Base-by-base conservation (phyloP, 2,329 filamentous ascomycete species). In the Fusarium sp. region DNA sequence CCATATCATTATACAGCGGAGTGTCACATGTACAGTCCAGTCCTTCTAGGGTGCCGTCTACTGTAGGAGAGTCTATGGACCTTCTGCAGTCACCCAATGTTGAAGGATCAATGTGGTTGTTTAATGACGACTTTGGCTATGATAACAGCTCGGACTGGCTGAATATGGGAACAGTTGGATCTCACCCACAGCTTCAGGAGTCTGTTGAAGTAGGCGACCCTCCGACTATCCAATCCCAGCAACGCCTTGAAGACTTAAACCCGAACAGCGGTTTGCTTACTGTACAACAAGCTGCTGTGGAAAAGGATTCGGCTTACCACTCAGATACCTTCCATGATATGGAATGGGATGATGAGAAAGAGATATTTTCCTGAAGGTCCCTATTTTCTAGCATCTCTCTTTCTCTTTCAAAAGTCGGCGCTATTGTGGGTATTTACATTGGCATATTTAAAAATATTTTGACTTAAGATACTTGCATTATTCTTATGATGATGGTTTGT, bases 21-120 rank as follows among this genome's bases (percentile, higher is more conserved):
- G 5, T 30, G 13, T 63, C 58, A 4, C 57, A 63, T 29, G 55
- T 62, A 16, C 67, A 68, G 10, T 67, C 58, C 24, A 68, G 54
- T 45, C 45, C 58, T 20, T 70, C 67, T 10, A 62, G 61, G 41
- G 67, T 59, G 32, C 49, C 67, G 20, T 68, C 67, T 32, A 70
- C 63, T 12, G 24, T 65, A 20, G 67, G 67, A 13, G 67, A 70
- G 30, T 58, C 62, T 6, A 53, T 48, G 27, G 25, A 42, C 6
- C 18, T 60, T 34, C 54, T 64, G 16, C 48, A 54, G 14, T 70
- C 67, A 6, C 57, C 67, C 12, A 57, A 58, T 20, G n/a, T 48
- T 9, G 34, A 70, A 16, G 63, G 48, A 25, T 29, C 46, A 5
- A 14, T 25, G 24, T 68, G 51, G 62, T 25, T 56, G 9, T 4